Percentiles rank a stretch among this genome's conserved stretches.
Conservation (phyloP, 2,329 filamentous ascomycete genomes). For the Colletotrichum karsti region DNA sequence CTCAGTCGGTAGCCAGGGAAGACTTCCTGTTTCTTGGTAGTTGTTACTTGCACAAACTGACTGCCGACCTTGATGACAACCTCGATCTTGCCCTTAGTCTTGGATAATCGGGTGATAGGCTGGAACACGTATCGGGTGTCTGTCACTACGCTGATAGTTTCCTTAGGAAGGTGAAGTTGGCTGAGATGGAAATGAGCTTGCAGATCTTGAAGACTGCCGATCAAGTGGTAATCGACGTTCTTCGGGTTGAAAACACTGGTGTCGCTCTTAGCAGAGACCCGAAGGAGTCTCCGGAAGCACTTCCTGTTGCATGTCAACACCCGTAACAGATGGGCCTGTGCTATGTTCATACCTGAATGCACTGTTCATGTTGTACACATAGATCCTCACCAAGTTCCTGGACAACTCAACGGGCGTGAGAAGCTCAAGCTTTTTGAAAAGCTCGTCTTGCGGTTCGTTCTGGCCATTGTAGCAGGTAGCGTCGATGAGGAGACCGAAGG, state of each 20-base stretch:
- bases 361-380: conserved; percentile 80
- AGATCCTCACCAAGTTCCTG: conserved; percentile 67
- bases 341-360: conserved; percentile 61
- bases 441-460: conserved; percentile 70
- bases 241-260: conserved; percentile 70
- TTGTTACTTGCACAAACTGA: conserved; percentile 76
- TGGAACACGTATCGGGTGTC: conserved; percentile 74
- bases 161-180: conserved; percentile 73
- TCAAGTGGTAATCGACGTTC: conserved; percentile 72
- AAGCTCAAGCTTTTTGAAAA: conserved; percentile 70
- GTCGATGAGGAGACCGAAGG: conserved; percentile 73
- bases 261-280: conserved; percentile 69
- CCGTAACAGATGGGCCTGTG: background rate
- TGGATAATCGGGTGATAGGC: conserved; percentile 71
- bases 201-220: conserved; percentile 72
- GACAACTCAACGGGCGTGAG: conserved; percentile 70
- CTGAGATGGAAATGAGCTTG: conserved; percentile 73
- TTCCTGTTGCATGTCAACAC: conserved; percentile 50
- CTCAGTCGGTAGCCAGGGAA: conserved; percentile 68
- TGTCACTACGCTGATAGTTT: conserved; percentile 74
- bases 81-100: conserved; percentile 75
- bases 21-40: conserved; percentile 74
- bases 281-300: conserved; percentile 70
- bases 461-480: conserved; percentile 76
- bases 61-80: conserved; percentile 74